phyloP scores from a whole-genome alignment of 176 grass and related monocot species.

The Carex littledalei region DNA sequence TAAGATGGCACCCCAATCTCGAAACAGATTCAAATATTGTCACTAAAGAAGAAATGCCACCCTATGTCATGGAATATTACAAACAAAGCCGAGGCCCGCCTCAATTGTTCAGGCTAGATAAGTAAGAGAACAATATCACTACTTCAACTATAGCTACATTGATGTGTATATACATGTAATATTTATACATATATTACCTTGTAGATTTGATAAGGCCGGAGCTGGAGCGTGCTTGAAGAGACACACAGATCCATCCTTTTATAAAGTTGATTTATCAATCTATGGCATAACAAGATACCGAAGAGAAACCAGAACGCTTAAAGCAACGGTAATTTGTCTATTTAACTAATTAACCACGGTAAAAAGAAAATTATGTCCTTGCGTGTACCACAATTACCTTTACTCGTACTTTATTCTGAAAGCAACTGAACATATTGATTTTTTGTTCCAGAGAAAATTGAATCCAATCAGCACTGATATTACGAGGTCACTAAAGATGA shows the following conservation, averaged over 20 bases:
- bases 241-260: constrained; percentile 69
- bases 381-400: neutral
- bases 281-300: constrained; percentile 35
- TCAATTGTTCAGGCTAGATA: constrained; percentile 85
- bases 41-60: constrained; percentile 54
- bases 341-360: neutral
- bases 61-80: constrained; percentile 73
- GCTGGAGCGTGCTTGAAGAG: constrained; percentile 86
- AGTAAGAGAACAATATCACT: constrained; percentile 34
- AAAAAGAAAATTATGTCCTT: neutral
- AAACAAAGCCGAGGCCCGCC: constrained; percentile 75
- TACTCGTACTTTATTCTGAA: neutral
- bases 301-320: constrained; percentile 44
- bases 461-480: constrained; percentile 48
- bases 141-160: constrained; percentile 4
- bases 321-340: constrained; percentile 53
- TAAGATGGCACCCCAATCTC: constrained; percentile 51
- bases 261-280: constrained; percentile 40
- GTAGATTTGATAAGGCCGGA: constrained; percentile 76
- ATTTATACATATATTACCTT: constrained; percentile 7
- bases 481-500: constrained; percentile 27
- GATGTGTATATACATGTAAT: constrained; percentile 2
- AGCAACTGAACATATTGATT: neutral
- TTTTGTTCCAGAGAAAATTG: constrained; percentile 41
- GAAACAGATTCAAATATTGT: constrained; percentile 50